Base-by-base conservation (phyloP, 176 grass and related monocot genomes). In the Musa beccarii region DNA sequence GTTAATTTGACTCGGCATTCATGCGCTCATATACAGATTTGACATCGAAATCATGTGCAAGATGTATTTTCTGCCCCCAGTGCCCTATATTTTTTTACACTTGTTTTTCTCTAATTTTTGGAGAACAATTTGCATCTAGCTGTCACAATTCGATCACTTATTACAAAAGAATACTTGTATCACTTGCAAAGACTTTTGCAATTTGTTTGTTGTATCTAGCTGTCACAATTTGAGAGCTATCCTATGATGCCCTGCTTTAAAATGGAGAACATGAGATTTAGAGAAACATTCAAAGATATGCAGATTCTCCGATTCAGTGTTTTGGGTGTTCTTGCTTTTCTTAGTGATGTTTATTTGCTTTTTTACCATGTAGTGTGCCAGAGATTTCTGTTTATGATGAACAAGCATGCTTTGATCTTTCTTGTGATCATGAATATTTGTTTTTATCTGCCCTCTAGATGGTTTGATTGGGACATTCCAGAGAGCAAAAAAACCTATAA, bases 401-500 rank as follows among this genome's bases (percentile, higher is more conserved):
- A 70, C 21, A n/a, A 34, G 57, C 16, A n/a, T 20, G 11, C 2
- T 26, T 73, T 63, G 21, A 65, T 51, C 2, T 6, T 53, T 66
- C 25, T 19, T 15, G 34, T 55, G 10, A 43, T 12, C 10, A 53
- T 56, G 12, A 80, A 63, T 54, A 65, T 52, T 76, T 80, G 61
- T 81, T 66, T 73, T 81, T 24, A 50, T 13, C 68, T 83, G 29
- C 80, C 76, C 8, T 71, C 28, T 86, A 99, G 96, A 84, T 86
- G 78, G 81, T 94, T 89, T 76, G 83, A 59, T 21, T 99, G 91
- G 95, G 81, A 92, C 17, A 69, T 80, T 54, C 51, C 74, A 68
- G 80, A 81, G 80, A 84, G 73, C 28, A 69, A 85, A 34, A 64
- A 70, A 72, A 55, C 63, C 28, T 26, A 68, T 23, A 74, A 52